These are phyloP conservation scores for Zymoseptoria ardabiliae DNA, from an alignment of 2,329 filamentous ascomycete genomes.

Conservation along the genomic window DNA sequence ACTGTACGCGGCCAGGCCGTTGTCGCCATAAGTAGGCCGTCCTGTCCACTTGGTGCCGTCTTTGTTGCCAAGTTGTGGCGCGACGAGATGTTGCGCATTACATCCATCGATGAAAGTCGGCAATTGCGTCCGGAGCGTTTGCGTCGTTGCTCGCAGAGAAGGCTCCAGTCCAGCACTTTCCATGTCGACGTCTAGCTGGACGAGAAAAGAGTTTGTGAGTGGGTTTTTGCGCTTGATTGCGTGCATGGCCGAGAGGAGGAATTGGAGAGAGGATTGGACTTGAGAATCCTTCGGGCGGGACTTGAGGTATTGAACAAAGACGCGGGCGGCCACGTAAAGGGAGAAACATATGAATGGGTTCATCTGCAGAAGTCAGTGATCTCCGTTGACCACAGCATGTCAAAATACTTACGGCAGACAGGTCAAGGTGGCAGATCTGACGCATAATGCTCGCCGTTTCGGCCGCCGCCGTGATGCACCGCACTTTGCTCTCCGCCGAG, in stretches of 20 bases:
- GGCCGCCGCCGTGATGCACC: conserved; percentile 87
- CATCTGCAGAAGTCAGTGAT: conserved; percentile 52
- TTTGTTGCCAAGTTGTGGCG: not conserved
- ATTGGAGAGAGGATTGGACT: conserved; percentile 74
- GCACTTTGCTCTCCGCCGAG: conserved; percentile 80
- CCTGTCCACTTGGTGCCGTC: not conserved
- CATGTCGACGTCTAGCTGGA: conserved; percentile 86
- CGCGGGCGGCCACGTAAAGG: conserved; percentile 87
- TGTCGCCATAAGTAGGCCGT: conserved; percentile 17
- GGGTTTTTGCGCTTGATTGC: conserved; percentile 82
- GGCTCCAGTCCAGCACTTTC: conserved; percentile 58
- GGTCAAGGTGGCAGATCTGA: conserved; percentile 83
- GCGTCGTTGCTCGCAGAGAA: conserved; percentile 16
- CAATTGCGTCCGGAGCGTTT: not conserved
- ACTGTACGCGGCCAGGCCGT: conserved; percentile 18
- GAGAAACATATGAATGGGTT: conserved; percentile 95
- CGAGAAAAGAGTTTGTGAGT: conserved; percentile 86
- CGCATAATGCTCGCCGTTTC: conserved; percentile 95
- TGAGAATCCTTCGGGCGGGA: conserved; percentile 78
- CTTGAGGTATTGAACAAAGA: conserved; percentile 96
- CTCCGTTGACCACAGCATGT: not conserved
- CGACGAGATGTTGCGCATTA: not conserved
- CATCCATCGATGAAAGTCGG: not conserved
- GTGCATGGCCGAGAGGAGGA: conserved; percentile 83
- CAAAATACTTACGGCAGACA: conserved; percentile 60